phyloP scores from a whole-genome alignment of 495 filamentous ascomycete genomes.

The Podospora pseudopauciseta region DNA sequence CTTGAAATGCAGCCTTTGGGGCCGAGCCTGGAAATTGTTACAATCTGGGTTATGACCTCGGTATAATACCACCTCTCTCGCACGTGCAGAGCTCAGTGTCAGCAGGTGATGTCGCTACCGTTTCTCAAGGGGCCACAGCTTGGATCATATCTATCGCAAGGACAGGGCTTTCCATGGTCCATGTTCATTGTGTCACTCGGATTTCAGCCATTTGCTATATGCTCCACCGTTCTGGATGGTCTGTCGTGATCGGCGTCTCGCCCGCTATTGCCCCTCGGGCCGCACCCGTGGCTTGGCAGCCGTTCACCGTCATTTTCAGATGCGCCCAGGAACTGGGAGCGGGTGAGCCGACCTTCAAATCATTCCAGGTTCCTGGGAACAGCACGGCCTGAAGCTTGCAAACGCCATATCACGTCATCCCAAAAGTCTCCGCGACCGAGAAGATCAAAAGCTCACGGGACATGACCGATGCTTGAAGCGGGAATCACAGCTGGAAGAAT shows the following conservation, averaged over 20 bases:
- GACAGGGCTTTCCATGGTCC: no score
- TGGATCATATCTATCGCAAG: neutral
- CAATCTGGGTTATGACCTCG: neutral
- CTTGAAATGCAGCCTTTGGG: neutral
- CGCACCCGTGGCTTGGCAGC: neutral
- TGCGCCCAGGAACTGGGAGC: neutral
- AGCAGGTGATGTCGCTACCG: neutral
- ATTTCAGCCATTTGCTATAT: neutral
- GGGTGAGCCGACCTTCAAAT: no score
- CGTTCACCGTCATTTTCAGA: neutral
- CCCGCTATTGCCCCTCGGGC: neutral
- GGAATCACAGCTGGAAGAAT: neutral
- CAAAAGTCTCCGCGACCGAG: no score
- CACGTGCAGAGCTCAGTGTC: neutral
- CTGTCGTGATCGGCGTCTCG: neutral
- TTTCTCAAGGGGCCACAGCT: neutral
- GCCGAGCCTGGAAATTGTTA: neutral
- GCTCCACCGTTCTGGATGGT: neutral
- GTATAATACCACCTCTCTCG: neutral
- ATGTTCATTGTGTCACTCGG: neutral
- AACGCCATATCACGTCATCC: no score
- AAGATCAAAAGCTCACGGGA: neutral
- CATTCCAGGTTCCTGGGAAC: no score
- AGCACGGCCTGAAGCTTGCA: no score
- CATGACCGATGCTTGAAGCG: neutral